Percentiles rank a stretch among this genome's conserved stretches.
These are phyloP conservation scores for Murraya koenigii DNA, from an alignment of 345 rosid genomes.

Conservation along the genomic window DNA sequence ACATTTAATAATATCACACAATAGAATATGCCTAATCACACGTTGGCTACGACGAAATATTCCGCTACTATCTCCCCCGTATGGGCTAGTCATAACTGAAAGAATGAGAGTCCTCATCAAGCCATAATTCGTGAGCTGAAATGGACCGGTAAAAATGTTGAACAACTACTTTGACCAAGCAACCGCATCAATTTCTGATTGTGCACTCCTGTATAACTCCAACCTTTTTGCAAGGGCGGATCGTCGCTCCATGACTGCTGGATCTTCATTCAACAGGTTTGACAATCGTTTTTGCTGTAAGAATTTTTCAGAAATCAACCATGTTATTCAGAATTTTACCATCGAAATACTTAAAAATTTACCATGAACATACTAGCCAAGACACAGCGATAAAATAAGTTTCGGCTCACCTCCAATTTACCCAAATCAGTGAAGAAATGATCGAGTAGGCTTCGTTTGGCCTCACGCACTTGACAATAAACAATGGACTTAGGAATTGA, in stretches of 20 bases:
- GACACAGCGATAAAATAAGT: background rate
- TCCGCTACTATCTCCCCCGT: background rate
- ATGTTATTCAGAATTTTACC: background rate
- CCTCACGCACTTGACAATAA: slow-evolving; percentile 98
- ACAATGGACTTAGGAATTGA: slow-evolving; percentile 95
- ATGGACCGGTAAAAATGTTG: background rate
- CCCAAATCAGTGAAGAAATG: slow-evolving; percentile 93
- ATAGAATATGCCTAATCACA: slow-evolving; percentile 6
- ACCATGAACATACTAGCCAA: background rate
- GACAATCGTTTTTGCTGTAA: slow-evolving; percentile 84
- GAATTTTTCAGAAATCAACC: background rate
- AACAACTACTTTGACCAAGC: slow-evolving; percentile 86
- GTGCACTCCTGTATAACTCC: slow-evolving; percentile 91
- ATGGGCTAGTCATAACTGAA: slow-evolving; percentile 22
- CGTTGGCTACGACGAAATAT: slow-evolving; percentile 8
- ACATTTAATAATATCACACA: slow-evolving; percentile 6
- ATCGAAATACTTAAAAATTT: background rate
- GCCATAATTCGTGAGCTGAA: background rate
- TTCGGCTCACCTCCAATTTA: slow-evolving; percentile 67
- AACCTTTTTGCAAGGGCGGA: slow-evolving; percentile 77
- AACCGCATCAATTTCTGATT: slow-evolving; percentile 81
- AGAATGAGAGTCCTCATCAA: slow-evolving; percentile 22
- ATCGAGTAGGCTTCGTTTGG: slow-evolving; percentile 87
- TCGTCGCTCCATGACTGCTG: slow-evolving; percentile 96
- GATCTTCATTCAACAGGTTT: slow-evolving; percentile 85